Evolutionary conservation across 805 yeast species (phyloP).

Genomic region (Suhomyces sp.): DNA sequence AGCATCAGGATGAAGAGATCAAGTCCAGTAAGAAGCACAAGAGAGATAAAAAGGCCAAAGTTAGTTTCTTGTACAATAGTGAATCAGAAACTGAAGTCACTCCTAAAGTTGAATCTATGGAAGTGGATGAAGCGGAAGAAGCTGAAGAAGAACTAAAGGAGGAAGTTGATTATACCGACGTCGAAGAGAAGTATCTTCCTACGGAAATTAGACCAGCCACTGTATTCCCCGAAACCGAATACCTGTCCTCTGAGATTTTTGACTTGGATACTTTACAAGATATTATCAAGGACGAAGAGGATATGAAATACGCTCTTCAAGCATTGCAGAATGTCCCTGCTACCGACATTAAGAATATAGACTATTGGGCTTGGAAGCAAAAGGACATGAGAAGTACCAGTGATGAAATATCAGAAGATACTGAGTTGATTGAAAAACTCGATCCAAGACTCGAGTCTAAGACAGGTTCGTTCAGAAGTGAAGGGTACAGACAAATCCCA

Average conservation of each 20-base stretch:
- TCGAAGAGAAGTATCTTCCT: slow-evolving; percentile 48
- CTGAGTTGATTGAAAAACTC: slow-evolving; percentile 26
- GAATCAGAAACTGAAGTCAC: slow-evolving; percentile 31
- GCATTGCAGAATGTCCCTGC: slow-evolving; percentile 26
- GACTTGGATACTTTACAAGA: slow-evolving; percentile 52
- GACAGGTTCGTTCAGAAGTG: slow-evolving; percentile 65
- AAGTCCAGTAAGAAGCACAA: slow-evolving; percentile 11
- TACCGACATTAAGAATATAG: slow-evolving; percentile 33
- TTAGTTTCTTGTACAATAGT: slow-evolving; percentile 28
- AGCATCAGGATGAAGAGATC: slow-evolving; percentile 18
- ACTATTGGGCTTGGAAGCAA: slow-evolving; percentile 69
- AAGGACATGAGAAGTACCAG: slow-evolving; percentile 29
- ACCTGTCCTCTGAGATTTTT: slow-evolving; percentile 19
- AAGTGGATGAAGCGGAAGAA: slow-evolving; percentile 21
- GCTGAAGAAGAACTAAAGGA: slow-evolving; percentile 15
- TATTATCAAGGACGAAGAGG: slow-evolving; percentile 72
- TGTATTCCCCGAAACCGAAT: slow-evolving; percentile 48
- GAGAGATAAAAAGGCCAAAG: slow-evolving; percentile 24
- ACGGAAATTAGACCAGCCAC: slow-evolving; percentile 49
- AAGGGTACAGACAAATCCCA: slow-evolving; percentile 69
- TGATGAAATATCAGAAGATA: slow-evolving; percentile 21
- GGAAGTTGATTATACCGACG: slow-evolving; percentile 23
- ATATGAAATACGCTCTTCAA: slow-evolving; percentile 49
- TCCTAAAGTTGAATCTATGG: slow-evolving; percentile 19
- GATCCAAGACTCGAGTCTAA: slow-evolving; percentile 35